Evolutionary conservation across 768 basidiomycete species (phyloP).

Genomic region (Rhodosporidiobolus odoratus): DNA sequence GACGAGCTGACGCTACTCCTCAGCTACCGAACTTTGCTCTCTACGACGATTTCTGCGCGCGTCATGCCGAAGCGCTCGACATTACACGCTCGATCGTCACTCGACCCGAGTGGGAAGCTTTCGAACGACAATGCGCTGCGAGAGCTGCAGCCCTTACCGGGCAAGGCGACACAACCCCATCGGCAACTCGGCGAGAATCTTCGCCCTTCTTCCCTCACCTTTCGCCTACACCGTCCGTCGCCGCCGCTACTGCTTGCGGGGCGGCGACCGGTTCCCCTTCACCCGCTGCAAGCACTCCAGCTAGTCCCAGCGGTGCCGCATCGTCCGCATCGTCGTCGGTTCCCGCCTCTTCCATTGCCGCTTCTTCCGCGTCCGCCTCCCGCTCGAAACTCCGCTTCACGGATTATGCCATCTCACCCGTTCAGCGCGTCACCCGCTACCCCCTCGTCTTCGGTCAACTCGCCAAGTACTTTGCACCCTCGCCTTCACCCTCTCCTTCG

Average conservation of each 20-base stretch:
- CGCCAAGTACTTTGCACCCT: constrained; percentile 32
- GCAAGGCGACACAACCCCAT: constrained; percentile 43
- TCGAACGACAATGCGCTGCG: constrained; percentile 68
- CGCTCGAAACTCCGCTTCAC: constrained; percentile 48
- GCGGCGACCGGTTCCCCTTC: background rate
- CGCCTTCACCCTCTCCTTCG: too few species aligned
- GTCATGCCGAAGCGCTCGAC: constrained; percentile 74
- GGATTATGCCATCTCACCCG: constrained; percentile 95
- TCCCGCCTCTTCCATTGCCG: constrained; percentile 10
- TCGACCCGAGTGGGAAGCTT: constrained; percentile 75
- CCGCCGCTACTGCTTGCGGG: constrained; percentile 32
- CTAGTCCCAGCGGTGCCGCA: background rate
- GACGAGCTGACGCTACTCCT: background rate
- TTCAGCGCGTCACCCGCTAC: constrained; percentile 93
- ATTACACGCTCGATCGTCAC: constrained; percentile 60
- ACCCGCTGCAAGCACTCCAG: constrained; percentile 11
- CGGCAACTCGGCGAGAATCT: constrained; percentile 7
- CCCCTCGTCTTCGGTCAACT: constrained; percentile 80
- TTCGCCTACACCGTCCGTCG: constrained; percentile 22
- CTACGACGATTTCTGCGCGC: constrained; percentile 82
- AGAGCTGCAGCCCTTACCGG: constrained; percentile 33
- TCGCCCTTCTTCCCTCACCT: constrained; percentile 21
- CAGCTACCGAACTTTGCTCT: constrained; percentile 54
- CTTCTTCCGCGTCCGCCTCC: constrained; percentile 39
- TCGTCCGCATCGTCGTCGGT: constrained; percentile 49